These are phyloP conservation scores for Chenopodium berlandieri DNA, from an alignment of 148 eudicot genomes.

Conservation along the genomic window DNA sequence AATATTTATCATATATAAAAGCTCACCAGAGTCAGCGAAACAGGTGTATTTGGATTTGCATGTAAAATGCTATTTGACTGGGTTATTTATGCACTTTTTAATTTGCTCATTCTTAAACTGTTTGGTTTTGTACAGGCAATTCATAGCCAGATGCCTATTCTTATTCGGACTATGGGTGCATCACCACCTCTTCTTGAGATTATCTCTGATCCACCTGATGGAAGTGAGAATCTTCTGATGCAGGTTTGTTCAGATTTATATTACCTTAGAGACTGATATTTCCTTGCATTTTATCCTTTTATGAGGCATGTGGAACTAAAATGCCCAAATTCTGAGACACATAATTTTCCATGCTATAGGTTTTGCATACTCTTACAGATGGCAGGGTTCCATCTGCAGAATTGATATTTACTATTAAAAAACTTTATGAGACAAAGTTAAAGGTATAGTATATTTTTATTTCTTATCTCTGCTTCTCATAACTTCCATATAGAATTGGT, in stretches of 20 bases:
- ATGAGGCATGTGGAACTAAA: neutral
- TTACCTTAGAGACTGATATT: neutral
- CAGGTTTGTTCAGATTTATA: slow-evolving; percentile 44
- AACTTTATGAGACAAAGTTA: slow-evolving; percentile 59
- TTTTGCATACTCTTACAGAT: slow-evolving; percentile 88
- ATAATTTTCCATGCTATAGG: slow-evolving; percentile 41
- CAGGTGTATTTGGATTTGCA: slow-evolving; percentile 49
- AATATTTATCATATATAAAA: slow-evolving; percentile 60
- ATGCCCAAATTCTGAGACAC: slow-evolving; percentile 7
- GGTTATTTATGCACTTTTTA: neutral
- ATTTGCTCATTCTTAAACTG: neutral
- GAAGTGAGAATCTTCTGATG: slow-evolving; percentile 68
- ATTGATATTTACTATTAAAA: slow-evolving; percentile 59
- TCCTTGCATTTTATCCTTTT: slow-evolving; percentile 2
- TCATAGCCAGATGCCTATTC: slow-evolving; percentile 80
- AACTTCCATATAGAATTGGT: neutral
- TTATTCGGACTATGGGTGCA: slow-evolving; percentile 88
- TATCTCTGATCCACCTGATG: slow-evolving; percentile 80
- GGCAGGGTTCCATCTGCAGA: slow-evolving; percentile 76
- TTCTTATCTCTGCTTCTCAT: slow-evolving; percentile 2
- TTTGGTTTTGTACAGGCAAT: slow-evolving; percentile 53
- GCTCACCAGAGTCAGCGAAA: slow-evolving; percentile 59
- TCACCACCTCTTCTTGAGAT: slow-evolving; percentile 79
- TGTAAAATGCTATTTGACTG: neutral
- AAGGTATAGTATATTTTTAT: slow-evolving; percentile 41